These are phyloP conservation scores for Penicillium capsulatum DNA, from an alignment of 2,329 filamentous ascomycete species.

Conservation along the genomic window DNA sequence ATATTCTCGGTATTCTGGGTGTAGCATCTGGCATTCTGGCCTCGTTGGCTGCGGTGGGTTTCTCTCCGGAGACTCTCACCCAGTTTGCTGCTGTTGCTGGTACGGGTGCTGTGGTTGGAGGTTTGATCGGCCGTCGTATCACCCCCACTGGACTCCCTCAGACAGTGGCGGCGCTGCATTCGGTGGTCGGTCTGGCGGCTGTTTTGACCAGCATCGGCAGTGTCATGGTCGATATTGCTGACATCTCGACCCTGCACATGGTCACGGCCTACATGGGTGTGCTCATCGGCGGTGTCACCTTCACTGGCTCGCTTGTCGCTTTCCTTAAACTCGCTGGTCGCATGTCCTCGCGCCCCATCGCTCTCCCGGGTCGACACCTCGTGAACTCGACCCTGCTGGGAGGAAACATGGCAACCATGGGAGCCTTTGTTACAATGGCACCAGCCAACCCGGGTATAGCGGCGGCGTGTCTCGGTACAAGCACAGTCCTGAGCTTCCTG, in stretches of 20 bases:
- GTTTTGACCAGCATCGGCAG: constrained; percentile 85
- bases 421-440: constrained; percentile 74
- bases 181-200: constrained; percentile 82
- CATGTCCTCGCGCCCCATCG: constrained; percentile 73
- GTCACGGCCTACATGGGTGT: constrained; percentile 84
- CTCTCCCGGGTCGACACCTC: constrained; percentile 68
- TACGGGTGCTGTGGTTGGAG: constrained; percentile 63
- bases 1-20: constrained; percentile 80
- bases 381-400: constrained; percentile 72
- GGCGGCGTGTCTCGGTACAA: constrained; percentile 71
- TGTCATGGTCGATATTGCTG: constrained; percentile 67
- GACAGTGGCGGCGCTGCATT: constrained; percentile 83
- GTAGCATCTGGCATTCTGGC: constrained; percentile 79
- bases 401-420: constrained; percentile 76
- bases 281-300: constrained; percentile 80
- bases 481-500: constrained; percentile 71
- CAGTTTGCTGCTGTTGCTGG: constrained; percentile 76
- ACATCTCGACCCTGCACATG: constrained; percentile 73
- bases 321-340: constrained; percentile 80
- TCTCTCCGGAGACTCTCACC: constrained; percentile 69
- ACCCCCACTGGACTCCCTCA: constrained; percentile 85
- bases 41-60: constrained; percentile 75
- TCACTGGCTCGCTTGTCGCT: constrained; percentile 84
- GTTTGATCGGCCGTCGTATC: constrained; percentile 78
- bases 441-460: constrained; percentile 75